Evolutionary conservation across 2,329 filamentous ascomycete species (phyloP).

Genomic region (Pseudopithomyces chartarum): DNA sequence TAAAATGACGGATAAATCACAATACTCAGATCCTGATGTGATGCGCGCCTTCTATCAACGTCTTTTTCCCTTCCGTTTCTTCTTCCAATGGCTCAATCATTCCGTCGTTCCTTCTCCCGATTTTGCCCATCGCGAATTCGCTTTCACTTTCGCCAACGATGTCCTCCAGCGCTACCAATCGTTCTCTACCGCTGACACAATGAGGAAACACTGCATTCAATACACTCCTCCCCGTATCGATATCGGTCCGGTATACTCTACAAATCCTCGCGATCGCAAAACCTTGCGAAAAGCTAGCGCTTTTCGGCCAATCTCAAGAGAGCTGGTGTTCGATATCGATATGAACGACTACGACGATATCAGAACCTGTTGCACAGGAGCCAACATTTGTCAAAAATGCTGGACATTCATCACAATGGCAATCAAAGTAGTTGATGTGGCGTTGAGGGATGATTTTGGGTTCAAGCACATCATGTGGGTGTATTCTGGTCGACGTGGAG

Average conservation of each 20-base stretch:
- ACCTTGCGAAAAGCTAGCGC: constrained; percentile 77
- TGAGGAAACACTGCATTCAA: constrained; percentile 88
- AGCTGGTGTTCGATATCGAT: constrained; percentile 99
- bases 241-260: constrained; percentile 95
- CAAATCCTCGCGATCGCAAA: constrained; percentile 93
- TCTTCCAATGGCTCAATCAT: constrained; percentile 99
- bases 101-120: constrained; percentile 83
- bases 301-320: constrained; percentile 88
- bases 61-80: constrained; percentile 89
- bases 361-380: constrained; percentile 90
- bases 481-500: constrained; percentile 94
- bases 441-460: constrained; percentile 90
- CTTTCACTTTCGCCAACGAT: constrained; percentile 91
- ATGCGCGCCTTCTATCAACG: constrained; percentile 96
- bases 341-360: constrained; percentile 98
- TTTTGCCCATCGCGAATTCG: constrained; percentile 93
- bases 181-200: constrained; percentile 69
- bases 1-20: constrained; percentile 47
- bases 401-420: constrained; percentile 99
- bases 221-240: constrained; percentile 94
- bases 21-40: constrained; percentile 74
- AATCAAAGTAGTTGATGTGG: constrained; percentile 87
- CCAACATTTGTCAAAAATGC: constrained; percentile 91
- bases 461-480: constrained; percentile 98
- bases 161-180: constrained; percentile 92